A percentile compares a stretch with the other conserved stretches of the same genome.
These are phyloP conservation scores for Tolypocladium inflatum DNA, from an alignment of 2,329 filamentous ascomycete species.

Conservation along the genomic window DNA sequence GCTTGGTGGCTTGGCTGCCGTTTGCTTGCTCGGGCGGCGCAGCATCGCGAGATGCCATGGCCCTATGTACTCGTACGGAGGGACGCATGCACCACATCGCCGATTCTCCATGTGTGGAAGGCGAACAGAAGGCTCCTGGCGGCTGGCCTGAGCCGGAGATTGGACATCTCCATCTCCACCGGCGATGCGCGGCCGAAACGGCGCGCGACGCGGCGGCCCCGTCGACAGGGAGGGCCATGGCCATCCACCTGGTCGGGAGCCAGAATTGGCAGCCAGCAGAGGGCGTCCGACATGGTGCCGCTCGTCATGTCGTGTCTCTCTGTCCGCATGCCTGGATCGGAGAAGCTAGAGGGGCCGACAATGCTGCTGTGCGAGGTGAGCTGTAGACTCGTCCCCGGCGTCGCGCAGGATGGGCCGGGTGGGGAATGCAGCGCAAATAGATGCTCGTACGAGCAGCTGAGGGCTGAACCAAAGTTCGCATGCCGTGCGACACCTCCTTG, in stretches of 20 bases:
- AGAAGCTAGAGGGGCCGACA: neutral
- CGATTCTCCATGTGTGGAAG: neutral
- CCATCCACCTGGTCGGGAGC: neutral
- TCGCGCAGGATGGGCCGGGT: neutral
- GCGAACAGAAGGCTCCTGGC: neutral
- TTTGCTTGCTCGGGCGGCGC: neutral
- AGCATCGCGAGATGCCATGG: neutral
- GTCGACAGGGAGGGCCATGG: neutral
- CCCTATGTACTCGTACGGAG: no score
- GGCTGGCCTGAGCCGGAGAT: neutral
- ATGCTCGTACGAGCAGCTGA: neutral
- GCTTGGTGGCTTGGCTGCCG: neutral
- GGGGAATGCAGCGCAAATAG: neutral
- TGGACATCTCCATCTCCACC: neutral
- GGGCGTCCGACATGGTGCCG: neutral
- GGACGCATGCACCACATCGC: neutral
- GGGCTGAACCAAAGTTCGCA: neutral
- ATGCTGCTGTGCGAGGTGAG: neutral
- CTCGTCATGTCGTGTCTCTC: neutral
- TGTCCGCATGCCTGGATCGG: neutral
- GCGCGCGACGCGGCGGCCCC: neutral
- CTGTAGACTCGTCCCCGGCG: neutral
- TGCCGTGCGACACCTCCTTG: neutral
- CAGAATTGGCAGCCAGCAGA: neutral
- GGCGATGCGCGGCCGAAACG: neutral